These are phyloP conservation scores for Candida tropicalis DNA, from an alignment of 1,139 yeast species.

Conservation along the genomic window DNA sequence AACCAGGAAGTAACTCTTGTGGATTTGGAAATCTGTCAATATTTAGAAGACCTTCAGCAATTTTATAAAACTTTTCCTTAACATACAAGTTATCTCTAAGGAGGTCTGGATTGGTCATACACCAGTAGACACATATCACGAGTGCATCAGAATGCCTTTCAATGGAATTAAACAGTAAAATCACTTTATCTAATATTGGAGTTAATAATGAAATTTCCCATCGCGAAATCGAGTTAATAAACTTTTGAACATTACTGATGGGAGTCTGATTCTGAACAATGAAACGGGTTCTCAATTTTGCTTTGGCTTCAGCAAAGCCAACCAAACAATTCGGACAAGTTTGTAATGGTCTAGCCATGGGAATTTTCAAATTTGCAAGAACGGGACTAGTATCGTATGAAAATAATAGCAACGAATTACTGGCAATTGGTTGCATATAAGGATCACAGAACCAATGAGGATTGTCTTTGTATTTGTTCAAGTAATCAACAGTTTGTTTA, in stretches of 20 bases:
- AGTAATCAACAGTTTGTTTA: conserved; percentile 27
- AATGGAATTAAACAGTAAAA: not conserved
- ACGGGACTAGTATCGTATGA: conserved; percentile 55
- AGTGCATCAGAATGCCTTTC: conserved; percentile 4
- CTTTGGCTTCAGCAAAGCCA: conserved; percentile 55
- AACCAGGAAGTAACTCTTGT: conserved; percentile 42
- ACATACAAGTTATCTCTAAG: conserved; percentile 34
- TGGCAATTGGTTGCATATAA: conserved; percentile 47
- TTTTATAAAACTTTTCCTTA: conserved; percentile 26
- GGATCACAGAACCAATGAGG: conserved; percentile 62
- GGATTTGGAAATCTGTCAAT: conserved; percentile 14
- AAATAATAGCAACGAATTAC: conserved; percentile 59
- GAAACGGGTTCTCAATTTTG: conserved; percentile 53
- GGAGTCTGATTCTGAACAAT: conserved; percentile 52
- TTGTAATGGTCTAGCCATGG: conserved; percentile 40
- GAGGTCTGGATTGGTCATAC: conserved; percentile 39
- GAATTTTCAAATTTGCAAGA: conserved; percentile 43
- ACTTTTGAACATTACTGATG: conserved; percentile 49
- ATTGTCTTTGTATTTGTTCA: conserved; percentile 22
- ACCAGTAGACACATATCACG: conserved; percentile 13
- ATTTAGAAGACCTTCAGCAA: conserved; percentile 26
- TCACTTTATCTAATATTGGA: conserved; percentile 8
- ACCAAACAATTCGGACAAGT: conserved; percentile 55
- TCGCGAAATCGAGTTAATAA: conserved; percentile 48
- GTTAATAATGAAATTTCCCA: conserved; percentile 49